Evolutionary conservation across 2,329 filamentous ascomycete species (phyloP), one percentile per base, ranked within the genome.

Genomic region (Emergomyces pasteurianus): DNA sequence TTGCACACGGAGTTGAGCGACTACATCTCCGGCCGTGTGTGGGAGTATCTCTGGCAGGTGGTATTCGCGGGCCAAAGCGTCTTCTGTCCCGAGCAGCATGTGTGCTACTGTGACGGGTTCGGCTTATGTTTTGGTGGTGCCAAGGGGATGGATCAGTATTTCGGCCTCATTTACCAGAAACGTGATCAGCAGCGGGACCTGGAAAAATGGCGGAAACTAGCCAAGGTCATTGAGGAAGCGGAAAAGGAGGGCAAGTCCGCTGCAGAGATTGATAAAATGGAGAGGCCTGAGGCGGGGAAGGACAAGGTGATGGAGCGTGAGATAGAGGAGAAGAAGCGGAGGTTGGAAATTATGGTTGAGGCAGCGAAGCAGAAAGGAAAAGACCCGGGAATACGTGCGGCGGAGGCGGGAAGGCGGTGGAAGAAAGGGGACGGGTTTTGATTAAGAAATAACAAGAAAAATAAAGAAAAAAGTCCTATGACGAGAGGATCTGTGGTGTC

Each of bases 41-140:
- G 83, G 75, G 84, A 86, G 68, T 86, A 86, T 67, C 71, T 85
- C 1, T 86, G 84, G 84, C 83, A 85, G 62, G 83, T 79, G 62
- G 77, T 86, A 16, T 86, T 86, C 68, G 81, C 82, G 0, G 80
- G 79, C 1, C 63, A 77, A 50, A 66, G 71, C 16, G 70, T 74
- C 31, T 67, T 75, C 50, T 81, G 79, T 61, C 76, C 77, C 3
- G 71, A 71, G 36, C 80, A 84, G 71, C 76, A 81, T 60, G 71
- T 80, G 0, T 87, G 85, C 71, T 84, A 84, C 63, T 87, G 85
- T 68, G 83, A 86, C 62, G 83, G 82, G 6, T 87, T 81, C 57
- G 84, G 85, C 1, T 72, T 83, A 10, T 87, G 85, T 67, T 86
- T 86, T 64, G 81, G 79, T 12, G 76, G 75, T 3, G 74, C 79